A percentile compares a stretch with the other conserved stretches of the same genome.
Conservation (phyloP, 108 stramenopile genomes). For the Nannochloropsis gaditana region DNA sequence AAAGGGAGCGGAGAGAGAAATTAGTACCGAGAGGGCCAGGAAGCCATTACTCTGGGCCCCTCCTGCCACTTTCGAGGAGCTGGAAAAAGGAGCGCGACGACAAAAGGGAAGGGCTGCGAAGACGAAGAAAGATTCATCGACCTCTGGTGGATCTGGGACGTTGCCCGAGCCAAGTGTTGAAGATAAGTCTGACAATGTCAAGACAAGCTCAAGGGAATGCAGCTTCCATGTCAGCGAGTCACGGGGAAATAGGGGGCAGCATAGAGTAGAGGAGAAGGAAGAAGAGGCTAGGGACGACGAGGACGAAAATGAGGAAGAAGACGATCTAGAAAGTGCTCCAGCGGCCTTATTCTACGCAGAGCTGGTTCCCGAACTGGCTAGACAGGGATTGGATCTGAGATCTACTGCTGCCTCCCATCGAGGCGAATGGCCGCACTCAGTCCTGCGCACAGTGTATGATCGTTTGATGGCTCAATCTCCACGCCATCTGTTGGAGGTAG, state of each 20-base stretch:
- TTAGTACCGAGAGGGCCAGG: not conserved
- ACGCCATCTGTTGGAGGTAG: not conserved
- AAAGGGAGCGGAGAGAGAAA: not conserved
- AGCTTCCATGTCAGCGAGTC: not conserved
- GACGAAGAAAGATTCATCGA: not conserved
- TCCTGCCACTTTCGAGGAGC: not conserved
- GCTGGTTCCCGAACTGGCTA: not conserved
- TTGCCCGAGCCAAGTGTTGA: no score
- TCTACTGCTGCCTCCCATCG: not conserved
- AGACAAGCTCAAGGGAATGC: not conserved
- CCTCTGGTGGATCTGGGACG: not conserved
- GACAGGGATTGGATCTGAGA: slow-evolving; percentile 19
- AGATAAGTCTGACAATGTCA: no score
- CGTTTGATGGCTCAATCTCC: not conserved
- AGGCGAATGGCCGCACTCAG: not conserved
- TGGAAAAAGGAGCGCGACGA: slow-evolving; percentile 14
- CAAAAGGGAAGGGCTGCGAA: not conserved
- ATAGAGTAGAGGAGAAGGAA: not conserved
- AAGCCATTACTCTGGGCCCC: not conserved
- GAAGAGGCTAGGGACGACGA: not conserved
- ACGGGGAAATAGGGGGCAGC: not conserved
- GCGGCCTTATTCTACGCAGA: slow-evolving; percentile 1
- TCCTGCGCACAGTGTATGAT: not conserved
- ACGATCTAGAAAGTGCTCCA: not conserved
- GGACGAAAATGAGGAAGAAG: not conserved